These are phyloP conservation scores for Botrytis fabae DNA, from an alignment of 2,329 filamentous ascomycete species.

Conservation along the genomic window DNA sequence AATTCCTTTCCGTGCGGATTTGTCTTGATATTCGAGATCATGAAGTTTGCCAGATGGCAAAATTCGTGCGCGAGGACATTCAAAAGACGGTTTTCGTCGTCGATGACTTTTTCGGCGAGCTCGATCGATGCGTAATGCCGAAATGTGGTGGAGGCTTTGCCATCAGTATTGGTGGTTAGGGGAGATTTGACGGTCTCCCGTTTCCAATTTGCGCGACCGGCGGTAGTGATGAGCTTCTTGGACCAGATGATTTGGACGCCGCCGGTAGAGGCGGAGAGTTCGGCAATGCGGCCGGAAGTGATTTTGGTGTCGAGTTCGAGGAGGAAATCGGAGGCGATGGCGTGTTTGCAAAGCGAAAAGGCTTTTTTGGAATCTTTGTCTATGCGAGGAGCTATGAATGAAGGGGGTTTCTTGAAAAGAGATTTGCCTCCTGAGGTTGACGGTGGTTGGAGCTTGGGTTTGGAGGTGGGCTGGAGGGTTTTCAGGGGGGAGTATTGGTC, in stretches of 20 bases:
- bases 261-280: conserved; percentile 62
- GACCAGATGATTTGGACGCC: conserved; percentile 73
- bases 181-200: conserved; percentile 53
- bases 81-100: conserved; percentile 71
- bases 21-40: conserved; percentile 72
- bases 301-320: conserved; percentile 66
- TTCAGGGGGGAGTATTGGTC: conserved; percentile 59
- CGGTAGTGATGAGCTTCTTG: conserved; percentile 77
- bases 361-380: conserved; percentile 53
- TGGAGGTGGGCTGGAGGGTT: conserved; percentile 43
- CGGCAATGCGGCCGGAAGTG: conserved; percentile 58
- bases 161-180: conserved; percentile 25
- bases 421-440: neutral
- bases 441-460: conserved; percentile 26
- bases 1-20: conserved; percentile 84
- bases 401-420: conserved; percentile 28
- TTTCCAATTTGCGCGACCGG: conserved; percentile 73
- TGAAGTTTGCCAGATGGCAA: conserved; percentile 91
- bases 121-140: conserved; percentile 76
- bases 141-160: conserved; percentile 35
- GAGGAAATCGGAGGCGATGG: conserved; percentile 64
- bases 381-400: conserved; percentile 42
- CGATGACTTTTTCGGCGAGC: conserved; percentile 84
- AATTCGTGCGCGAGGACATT: conserved; percentile 97
- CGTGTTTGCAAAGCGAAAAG: conserved; percentile 63